Base-by-base conservation (phyloP, 2,329 filamentous ascomycete genomes). In the Ceratocystis variospora region DNA sequence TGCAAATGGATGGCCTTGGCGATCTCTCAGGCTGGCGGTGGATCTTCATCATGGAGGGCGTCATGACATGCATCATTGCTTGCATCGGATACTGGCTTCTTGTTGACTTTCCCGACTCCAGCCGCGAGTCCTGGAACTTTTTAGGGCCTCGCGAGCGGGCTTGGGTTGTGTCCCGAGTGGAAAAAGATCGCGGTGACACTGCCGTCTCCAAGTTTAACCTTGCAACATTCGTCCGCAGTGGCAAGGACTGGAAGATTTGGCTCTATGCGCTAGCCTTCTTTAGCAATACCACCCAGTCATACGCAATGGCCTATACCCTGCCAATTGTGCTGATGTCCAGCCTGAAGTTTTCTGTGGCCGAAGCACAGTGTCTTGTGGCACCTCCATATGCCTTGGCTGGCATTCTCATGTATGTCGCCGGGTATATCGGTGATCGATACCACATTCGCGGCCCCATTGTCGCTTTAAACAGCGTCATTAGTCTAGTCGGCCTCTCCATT, bases 241-340 rank as follows among this genome's bases (percentile, higher is more conserved):
- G 77, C 0, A 68, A 71, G 1, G 81, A 86, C 75, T 79, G 76
- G 77, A 83, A 82, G 73, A 77, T 87, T 67, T 88, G 85, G 85
- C 79, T 74, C 0, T 87, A 85, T 70, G 83, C 79, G 65, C 70
- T 84, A 70, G 78, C 86, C 70, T 83, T 82, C 72, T 83, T 84
- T 76, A 83, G 83, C 74, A 82, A 83, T 1, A 90, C 88, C 0
- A 88, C 87, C 10, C 82, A 89, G 63, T 81, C 81, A 1, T 94
- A 94, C 73, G 84, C 88, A 0, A 81, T 94, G 7, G 87, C 88
- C 1, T 93, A 88, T 74, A 93, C 92, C 72, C 76, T 92, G 3
- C 89, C 89, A 5, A 83, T 92, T 71, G 89, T 94, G 70, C 82
- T 95, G 15, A 75, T 77, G 62, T 71, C 71, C 45, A 80, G 77